A percentile compares a stretch with the other conserved stretches of the same genome.
Evolutionary conservation across 2,329 filamentous ascomycete genomes (phyloP).

Genomic region (Epicoccum nigrum): DNA sequence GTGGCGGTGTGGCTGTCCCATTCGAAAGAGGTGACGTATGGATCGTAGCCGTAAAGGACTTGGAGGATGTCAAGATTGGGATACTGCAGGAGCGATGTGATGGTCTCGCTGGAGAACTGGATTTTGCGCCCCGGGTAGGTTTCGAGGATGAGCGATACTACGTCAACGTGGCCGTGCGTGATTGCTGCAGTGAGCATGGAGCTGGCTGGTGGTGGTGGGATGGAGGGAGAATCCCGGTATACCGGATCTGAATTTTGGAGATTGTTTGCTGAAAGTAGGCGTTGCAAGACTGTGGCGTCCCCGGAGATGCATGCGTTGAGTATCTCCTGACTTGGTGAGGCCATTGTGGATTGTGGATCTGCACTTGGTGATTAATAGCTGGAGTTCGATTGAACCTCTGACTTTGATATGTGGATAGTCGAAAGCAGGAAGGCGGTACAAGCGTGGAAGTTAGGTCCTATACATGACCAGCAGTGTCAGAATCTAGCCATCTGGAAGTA

Average conservation of each 20-base stretch:
- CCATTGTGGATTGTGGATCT: neutral
- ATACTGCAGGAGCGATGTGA: conserved; percentile 3
- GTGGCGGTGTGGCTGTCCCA: conserved; percentile 12
- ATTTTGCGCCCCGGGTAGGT: conserved; percentile 7
- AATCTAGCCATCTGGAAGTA: too few species aligned
- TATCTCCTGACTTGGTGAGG: neutral
- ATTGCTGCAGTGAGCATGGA: conserved; percentile 6
- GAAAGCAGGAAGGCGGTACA: too few species aligned
- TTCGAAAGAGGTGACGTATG: conserved; percentile 4
- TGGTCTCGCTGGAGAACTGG: conserved; percentile 2
- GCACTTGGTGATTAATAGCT: too few species aligned
- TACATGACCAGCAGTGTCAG: too few species aligned
- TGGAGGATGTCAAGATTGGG: conserved; percentile 13
- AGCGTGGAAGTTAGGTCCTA: too few species aligned
- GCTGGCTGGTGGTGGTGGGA: neutral
- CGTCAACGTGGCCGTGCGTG: neutral
- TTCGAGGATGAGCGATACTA: conserved; percentile 4
- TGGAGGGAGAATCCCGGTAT: neutral
- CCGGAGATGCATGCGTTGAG: conserved; percentile 2
- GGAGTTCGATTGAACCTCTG: too few species aligned
- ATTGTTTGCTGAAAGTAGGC: neutral
- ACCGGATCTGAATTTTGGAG: neutral
- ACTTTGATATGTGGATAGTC: too few species aligned
- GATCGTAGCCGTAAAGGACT: conserved; percentile 13
- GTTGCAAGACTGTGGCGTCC: neutral